phyloP scores from a whole-genome alignment of 768 basidiomycete genomes.

The Suillus placidus region DNA sequence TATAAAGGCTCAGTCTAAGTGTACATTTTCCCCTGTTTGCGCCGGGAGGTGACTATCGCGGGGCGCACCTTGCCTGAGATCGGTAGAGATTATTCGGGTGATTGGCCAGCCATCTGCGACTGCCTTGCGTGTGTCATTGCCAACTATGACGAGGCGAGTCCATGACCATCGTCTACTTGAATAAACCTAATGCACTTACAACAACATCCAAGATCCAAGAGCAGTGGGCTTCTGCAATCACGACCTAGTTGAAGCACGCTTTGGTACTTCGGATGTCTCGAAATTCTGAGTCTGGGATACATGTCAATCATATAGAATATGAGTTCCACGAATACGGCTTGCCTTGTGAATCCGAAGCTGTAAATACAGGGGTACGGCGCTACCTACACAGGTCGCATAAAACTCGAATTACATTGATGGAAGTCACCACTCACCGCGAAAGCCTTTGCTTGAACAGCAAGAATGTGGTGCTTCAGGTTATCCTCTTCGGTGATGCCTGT shows the following conservation, averaged over 20 bases:
- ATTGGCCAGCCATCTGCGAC: slow-evolving; percentile 46
- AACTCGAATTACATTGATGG: neutral
- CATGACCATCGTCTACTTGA: neutral
- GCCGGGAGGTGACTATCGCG: neutral
- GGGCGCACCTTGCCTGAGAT: slow-evolving; percentile 39
- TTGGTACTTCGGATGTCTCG: slow-evolving; percentile 23
- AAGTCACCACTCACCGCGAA: slow-evolving; percentile 29
- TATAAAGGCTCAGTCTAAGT: neutral
- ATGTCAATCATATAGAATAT: slow-evolving; percentile 1
- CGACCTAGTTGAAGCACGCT: slow-evolving; percentile 38
- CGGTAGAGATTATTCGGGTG: slow-evolving; percentile 40
- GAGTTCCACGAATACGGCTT: neutral
- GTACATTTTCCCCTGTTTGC: too few relatives aligned
- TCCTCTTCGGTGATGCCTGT: slow-evolving; percentile 35
- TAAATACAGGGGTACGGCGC: slow-evolving; percentile 28
- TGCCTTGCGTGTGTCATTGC: slow-evolving; percentile 43
- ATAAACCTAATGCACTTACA: slow-evolving; percentile 28
- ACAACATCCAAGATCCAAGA: slow-evolving; percentile 51
- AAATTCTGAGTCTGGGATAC: slow-evolving; percentile 24
- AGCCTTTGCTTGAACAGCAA: slow-evolving; percentile 37
- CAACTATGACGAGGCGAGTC: slow-evolving; percentile 32
- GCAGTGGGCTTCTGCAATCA: slow-evolving; percentile 38
- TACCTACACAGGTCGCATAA: slow-evolving; percentile 16
- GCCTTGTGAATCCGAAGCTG: slow-evolving; percentile 22
- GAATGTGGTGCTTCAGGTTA: slow-evolving; percentile 34